Base-by-base conservation (phyloP, 352 stramenopile species). In the Phytopythium mirpurense region DNA sequence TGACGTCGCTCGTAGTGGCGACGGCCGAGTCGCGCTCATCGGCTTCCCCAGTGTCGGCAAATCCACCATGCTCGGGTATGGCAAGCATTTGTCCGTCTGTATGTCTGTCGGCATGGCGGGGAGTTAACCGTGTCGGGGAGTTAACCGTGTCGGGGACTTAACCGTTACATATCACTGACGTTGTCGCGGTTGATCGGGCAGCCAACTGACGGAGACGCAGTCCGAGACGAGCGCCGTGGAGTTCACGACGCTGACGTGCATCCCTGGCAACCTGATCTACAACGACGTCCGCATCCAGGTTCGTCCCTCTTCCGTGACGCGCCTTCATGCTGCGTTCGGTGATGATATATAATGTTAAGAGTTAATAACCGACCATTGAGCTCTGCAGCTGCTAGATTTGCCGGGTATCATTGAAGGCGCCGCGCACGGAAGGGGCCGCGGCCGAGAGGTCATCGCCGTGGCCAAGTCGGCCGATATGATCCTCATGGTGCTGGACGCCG, bases 321-420 rank as follows among this genome's bases (percentile, higher is more conserved):
- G 63, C n/a, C 29, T 5, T 32, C 29, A 32, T 32, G 29, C 9
- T 32, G 5, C 29, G 29, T 9, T 32, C 9, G 5, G 29, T 10
- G 9, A 32, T 32, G 29, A n/a, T n/a, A n/a, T n/a, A n/a, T n/a
- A n/a, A n/a, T n/a, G n/a, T n/a, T n/a, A n/a, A n/a, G n/a, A n/a
- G n/a, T n/a, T n/a, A n/a, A n/a, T n/a, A n/a, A n/a, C n/a, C n/a
- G n/a, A n/a, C n/a, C n/a, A n/a, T n/a, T n/a, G n/a, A n/a, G n/a
- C n/a, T n/a, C n/a, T n/a, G n/a, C n/a, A 90, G 83, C 76, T 99
- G 36, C 75, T 99, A 41, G 97, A 99, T 96, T 76, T 99, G 47
- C 97, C 97, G 2, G 97, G 97, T 85, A 99, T 99, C 68, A 99
- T 99, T 74, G 97, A 99, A 88, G 97, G 97, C 36, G 97, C 97